Conservation (phyloP, 192 early-diverging fungal genomes). For the Coemansia sp. region DNA sequence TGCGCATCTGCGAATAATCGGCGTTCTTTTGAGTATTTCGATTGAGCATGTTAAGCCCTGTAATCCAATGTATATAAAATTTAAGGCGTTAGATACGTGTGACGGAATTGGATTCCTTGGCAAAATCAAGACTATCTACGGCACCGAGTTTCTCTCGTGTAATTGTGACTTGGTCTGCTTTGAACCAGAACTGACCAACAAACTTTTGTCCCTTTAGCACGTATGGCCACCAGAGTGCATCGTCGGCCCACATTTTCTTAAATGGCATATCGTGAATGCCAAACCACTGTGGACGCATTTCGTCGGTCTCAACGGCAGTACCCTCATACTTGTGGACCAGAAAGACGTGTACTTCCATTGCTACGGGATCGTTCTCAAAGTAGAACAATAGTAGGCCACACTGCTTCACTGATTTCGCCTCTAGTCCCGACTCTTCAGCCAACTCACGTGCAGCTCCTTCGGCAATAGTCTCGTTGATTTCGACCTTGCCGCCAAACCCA, state of each 20-base stretch:
- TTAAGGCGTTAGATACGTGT: too few species aligned
- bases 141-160: conserved; percentile 21
- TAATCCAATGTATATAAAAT: too few species aligned
- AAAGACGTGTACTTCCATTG: conserved; percentile 73
- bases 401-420: conserved; percentile 45
- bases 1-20: too few species aligned
- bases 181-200: conserved; percentile 59
- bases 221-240: conserved; percentile 66
- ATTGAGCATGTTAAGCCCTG: too few species aligned
- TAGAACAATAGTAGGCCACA: conserved; percentile 67
- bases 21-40: too few species aligned
- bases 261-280: conserved; percentile 62
- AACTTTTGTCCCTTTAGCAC: conserved; percentile 53
- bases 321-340: conserved; percentile 53
- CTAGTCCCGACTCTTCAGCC: conserved; percentile 62
- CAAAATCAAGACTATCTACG: conserved; percentile 25
- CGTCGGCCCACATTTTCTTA: conserved; percentile 76
- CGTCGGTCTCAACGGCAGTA: conserved; percentile 66
- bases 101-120: background rate
- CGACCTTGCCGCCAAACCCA: conserved; percentile 84
- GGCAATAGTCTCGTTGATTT: conserved; percentile 64
- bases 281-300: conserved; percentile 81
- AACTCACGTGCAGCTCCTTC: conserved; percentile 71
- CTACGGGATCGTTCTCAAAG: conserved; percentile 66
- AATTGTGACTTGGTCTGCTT: conserved; percentile 44